phyloP scores from a whole-genome alignment of 2,329 filamentous ascomycete species.

The Didymella keratinophila region DNA sequence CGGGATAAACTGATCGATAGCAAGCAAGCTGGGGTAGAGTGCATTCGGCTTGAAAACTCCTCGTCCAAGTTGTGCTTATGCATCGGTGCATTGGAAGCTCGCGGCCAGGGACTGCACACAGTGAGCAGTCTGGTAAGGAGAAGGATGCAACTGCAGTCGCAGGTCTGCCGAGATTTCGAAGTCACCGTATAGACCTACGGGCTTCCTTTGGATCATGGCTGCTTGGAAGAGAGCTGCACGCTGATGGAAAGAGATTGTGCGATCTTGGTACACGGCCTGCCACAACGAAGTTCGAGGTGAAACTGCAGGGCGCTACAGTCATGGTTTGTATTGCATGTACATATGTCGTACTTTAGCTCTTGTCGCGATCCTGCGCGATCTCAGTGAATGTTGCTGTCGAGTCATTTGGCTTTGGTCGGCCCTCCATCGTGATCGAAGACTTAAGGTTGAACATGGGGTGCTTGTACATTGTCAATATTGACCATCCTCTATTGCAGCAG shows the following conservation, averaged over 20 bases:
- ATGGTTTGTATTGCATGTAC: neutral
- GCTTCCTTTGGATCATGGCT: neutral
- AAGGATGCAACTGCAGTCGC: neutral
- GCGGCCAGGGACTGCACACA: neutral
- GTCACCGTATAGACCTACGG: neutral
- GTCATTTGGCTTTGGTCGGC: neutral
- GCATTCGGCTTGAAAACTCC: neutral
- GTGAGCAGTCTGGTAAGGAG: neutral
- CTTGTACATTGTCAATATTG: neutral
- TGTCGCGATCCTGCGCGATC: neutral
- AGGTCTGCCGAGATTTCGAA: neutral
- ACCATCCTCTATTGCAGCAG: neutral
- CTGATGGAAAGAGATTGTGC: neutral
- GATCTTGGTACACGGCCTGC: neutral
- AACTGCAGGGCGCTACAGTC: neutral
- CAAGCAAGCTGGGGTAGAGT: neutral
- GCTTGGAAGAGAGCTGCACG: neutral
- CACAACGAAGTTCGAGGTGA: too few species aligned
- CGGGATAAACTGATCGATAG: neutral
- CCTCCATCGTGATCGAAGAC: neutral
- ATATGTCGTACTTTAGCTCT: neutral
- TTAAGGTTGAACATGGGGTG: neutral
- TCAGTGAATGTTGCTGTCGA: neutral
- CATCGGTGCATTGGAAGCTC: neutral
- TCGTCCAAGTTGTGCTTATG: neutral